Percentiles rank a stretch among this genome's conserved stretches.
Conservation (phyloP, 1,284 basidiomycete species). For the Microbotryum intermedium region DNA sequence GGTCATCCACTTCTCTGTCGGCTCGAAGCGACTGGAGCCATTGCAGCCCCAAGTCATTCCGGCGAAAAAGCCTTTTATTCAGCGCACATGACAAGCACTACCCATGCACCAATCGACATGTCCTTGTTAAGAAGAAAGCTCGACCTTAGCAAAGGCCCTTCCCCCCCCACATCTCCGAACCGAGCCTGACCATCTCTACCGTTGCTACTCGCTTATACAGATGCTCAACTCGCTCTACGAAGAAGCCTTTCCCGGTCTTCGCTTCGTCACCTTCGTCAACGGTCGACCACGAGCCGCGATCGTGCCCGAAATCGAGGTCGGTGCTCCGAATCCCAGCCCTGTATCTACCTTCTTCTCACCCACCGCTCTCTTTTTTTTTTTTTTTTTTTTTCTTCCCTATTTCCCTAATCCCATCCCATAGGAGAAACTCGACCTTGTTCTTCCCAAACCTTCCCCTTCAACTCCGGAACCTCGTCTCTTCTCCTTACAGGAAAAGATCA, state of each 20-base stretch:
- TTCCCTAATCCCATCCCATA: background rate
- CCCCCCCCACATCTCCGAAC: background rate
- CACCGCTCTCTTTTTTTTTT: background rate
- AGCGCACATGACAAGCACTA: no score
- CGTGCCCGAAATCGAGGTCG: constrained; percentile 63
- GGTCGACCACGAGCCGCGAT: constrained; percentile 63
- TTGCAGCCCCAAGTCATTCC: no score
- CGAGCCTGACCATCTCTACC: background rate
- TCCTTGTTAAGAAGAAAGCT: background rate
- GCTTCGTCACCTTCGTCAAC: constrained; percentile 86
- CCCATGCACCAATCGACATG: no score
- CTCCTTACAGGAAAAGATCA: constrained; percentile 36
- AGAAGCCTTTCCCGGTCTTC: constrained; percentile 57
- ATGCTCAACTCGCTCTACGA: constrained; percentile 68
- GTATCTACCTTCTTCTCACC: background rate
- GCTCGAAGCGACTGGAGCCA: no score
- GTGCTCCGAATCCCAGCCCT: background rate
- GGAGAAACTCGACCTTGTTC: constrained; percentile 43
- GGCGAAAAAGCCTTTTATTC: no score
- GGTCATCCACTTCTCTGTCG: no score
- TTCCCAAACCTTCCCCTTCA: constrained; percentile 35
- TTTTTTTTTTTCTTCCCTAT: background rate
- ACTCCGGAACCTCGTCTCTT: constrained; percentile 41
- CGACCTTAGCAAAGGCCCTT: background rate
- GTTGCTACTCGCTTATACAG: background rate